A percentile compares a stretch with the other conserved stretches of the same genome.
These are phyloP conservation scores for Apophysomyces variabilis DNA, from an alignment of 371 early-diverging fungal species.

Conservation along the genomic window DNA sequence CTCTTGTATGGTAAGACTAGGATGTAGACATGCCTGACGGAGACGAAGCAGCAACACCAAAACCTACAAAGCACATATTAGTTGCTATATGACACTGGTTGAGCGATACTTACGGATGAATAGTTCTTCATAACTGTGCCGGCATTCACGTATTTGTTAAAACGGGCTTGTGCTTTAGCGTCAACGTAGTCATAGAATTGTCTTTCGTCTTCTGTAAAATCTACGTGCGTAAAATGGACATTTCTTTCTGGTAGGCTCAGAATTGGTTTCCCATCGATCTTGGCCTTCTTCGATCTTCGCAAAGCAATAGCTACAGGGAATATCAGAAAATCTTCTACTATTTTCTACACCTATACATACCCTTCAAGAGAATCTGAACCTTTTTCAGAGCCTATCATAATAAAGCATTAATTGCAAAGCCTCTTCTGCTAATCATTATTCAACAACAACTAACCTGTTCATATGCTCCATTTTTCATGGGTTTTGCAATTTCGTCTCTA, in stretches of 20 bases:
- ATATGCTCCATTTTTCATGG: conserved; percentile 32
- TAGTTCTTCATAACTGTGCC: conserved; percentile 66
- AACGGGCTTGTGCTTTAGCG: conserved; percentile 47
- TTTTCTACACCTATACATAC: conserved; percentile 5
- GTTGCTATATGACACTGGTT: neutral
- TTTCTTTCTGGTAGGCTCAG: conserved; percentile 63
- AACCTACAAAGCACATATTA: conserved; percentile 16
- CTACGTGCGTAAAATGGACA: conserved; percentile 56
- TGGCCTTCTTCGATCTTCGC: conserved; percentile 66
- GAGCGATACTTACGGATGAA: conserved; percentile 43
- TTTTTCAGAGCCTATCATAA: conserved; percentile 44
- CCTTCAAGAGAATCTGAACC: conserved; percentile 35
- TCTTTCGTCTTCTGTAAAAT: conserved; percentile 63
- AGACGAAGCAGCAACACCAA: conserved; percentile 44
- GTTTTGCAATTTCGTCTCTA: conserved; percentile 54
- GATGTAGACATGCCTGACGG: conserved; percentile 48
- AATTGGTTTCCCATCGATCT: conserved; percentile 71
- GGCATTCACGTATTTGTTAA: conserved; percentile 51
- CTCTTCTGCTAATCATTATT: neutral
- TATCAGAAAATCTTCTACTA: neutral
- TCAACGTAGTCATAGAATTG: conserved; percentile 66
- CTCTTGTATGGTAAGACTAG: conserved; percentile 35
- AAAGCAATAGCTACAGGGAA: conserved; percentile 57
- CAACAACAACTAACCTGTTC: neutral
- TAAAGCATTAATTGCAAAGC: conserved; percentile 30